Percentiles rank a stretch among this genome's conserved stretches.
Evolutionary conservation across 2,329 filamentous ascomycete species (phyloP).

Genomic region (Davidsoniella eucalypti): DNA sequence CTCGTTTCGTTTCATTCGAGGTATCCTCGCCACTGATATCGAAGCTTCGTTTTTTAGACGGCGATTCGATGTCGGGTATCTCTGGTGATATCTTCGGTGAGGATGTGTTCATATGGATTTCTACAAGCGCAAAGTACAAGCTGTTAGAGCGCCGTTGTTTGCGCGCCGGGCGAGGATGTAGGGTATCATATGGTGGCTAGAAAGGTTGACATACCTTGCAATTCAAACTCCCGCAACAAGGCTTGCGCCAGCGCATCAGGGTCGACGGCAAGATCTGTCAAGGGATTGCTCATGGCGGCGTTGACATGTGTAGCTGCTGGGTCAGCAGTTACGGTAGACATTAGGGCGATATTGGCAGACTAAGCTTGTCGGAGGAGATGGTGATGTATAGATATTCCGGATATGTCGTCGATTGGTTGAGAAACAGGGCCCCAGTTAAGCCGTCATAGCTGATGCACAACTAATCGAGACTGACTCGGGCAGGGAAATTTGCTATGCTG

Average conservation of each 20-base stretch:
- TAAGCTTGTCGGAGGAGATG: neutral
- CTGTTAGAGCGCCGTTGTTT: neutral
- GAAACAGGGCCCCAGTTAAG: slow-evolving; percentile 11
- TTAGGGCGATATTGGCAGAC: neutral
- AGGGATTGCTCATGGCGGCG: slow-evolving; percentile 1
- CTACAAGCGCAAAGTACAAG: neutral
- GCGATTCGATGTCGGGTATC: slow-evolving; percentile 1
- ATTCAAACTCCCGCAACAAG: slow-evolving; percentile 11
- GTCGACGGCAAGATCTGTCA: slow-evolving; percentile 8
- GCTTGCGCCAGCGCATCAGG: slow-evolving; percentile 13
- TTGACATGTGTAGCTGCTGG: slow-evolving; percentile 7
- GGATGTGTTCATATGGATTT: neutral
- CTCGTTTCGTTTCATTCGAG: slow-evolving; percentile 11
- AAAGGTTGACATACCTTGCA: slow-evolving; percentile 8
- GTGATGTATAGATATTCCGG: neutral
- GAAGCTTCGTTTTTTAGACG: slow-evolving; percentile 8
- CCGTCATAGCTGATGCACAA: slow-evolving; percentile 7
- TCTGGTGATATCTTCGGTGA: neutral
- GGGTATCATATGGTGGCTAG: neutral
- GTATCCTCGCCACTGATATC: neutral
- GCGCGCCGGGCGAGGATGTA: neutral
- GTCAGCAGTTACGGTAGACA: slow-evolving; percentile 10
- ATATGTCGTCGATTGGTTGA: slow-evolving; percentile 3
- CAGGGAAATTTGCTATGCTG: slow-evolving; percentile 1
- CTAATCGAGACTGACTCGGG: neutral